phyloP scores from a whole-genome alignment of 192 early-diverging fungal species.

The Backusella morwellensis region DNA sequence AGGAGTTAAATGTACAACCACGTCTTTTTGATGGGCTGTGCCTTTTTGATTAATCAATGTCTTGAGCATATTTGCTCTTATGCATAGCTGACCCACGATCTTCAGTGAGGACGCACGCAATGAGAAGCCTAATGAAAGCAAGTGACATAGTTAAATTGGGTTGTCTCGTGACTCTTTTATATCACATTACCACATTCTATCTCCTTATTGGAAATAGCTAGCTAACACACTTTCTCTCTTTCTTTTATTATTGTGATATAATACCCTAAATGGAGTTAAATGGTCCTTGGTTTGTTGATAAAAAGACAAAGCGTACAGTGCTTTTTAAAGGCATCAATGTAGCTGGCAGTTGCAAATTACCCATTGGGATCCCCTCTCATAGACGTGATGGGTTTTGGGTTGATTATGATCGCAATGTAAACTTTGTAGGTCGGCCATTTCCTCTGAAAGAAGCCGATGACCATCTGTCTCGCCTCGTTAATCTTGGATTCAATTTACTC shows the following conservation, averaged over 20 bases:
- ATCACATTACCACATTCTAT: not conserved
- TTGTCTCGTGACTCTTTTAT: not conserved
- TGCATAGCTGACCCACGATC: not conserved
- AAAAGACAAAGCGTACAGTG: constrained; percentile 42
- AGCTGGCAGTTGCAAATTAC: constrained; percentile 51
- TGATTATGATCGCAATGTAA: constrained; percentile 52
- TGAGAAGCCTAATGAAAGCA: not conserved
- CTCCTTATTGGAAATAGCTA: not conserved
- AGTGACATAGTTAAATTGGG: not conserved
- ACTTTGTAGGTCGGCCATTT: constrained; percentile 74
- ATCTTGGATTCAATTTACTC: constrained; percentile 74
- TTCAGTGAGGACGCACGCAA: not conserved
- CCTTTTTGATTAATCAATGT: not conserved
- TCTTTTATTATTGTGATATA: not conserved
- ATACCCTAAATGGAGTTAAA: constrained; percentile 21
- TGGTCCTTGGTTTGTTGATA: constrained; percentile 50
- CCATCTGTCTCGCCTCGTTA: constrained; percentile 60
- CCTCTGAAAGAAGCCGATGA: constrained; percentile 67
- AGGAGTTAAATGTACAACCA: not conserved
- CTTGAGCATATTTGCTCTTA: not conserved
- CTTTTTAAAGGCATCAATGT: constrained; percentile 57
- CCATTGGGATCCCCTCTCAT: constrained; percentile 44
- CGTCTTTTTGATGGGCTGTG: not conserved
- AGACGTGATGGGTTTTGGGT: constrained; percentile 44
- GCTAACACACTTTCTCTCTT: not conserved